Evolutionary conservation across 164 flowering plant genomes (phyloP).

Genomic region (Saururus chinensis): DNA sequence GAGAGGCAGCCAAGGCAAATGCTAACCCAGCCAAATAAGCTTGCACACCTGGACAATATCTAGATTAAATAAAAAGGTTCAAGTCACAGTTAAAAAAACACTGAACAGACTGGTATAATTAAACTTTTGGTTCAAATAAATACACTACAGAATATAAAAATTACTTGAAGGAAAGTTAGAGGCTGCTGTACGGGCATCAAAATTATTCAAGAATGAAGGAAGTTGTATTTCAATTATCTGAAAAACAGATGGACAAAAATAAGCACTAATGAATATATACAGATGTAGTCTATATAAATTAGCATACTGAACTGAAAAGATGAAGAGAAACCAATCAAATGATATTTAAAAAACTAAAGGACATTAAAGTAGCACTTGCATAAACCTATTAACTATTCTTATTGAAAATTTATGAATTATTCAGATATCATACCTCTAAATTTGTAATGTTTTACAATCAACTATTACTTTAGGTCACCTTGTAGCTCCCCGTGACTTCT

Average conservation of each 20-base stretch:
- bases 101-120: neutral
- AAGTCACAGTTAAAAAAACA: neutral
- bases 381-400: too few relatives aligned
- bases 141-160: neutral
- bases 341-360: neutral
- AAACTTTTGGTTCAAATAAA: neutral
- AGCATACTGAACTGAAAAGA: neutral
- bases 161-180: slow-evolving; percentile 93
- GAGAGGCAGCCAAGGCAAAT: slow-evolving; percentile 96
- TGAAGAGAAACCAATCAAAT: neutral
- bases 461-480: too few relatives aligned
- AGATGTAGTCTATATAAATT: neutral
- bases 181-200: slow-evolving; percentile 90
- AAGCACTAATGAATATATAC: neutral
- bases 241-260: slow-evolving; percentile 8
- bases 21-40: slow-evolving; percentile 96
- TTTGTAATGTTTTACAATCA: too few relatives aligned
- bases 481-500: too few relatives aligned
- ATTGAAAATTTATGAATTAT: too few relatives aligned
- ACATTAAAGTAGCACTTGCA: too few relatives aligned
- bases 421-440: too few relatives aligned
- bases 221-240: slow-evolving; percentile 85
- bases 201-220: slow-evolving; percentile 82
- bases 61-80: neutral
- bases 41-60: slow-evolving; percentile 64